Base-by-base conservation (phyloP, 441 rosid genomes). In the Adansonia rubrostipa region DNA sequence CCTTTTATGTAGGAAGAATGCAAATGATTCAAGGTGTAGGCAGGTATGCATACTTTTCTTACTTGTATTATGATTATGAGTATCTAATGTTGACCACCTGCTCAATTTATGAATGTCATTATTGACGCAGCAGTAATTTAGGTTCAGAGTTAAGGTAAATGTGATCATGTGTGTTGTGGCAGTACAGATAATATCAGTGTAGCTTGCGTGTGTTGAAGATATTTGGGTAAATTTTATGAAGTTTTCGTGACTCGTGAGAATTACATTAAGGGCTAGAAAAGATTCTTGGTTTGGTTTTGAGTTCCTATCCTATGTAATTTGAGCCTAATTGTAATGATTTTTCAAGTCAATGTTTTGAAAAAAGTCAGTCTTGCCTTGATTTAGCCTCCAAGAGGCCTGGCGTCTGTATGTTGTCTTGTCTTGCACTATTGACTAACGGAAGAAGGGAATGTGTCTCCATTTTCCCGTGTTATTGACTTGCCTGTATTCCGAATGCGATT, bases 1-100 rank as follows among this genome's bases (percentile, higher is more conserved):
- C 5, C 54, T 28, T 81, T 64, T 47, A 50, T 78, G 76, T 75
- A 92, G 98, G 88, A 84, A 87, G 64, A 80, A 83, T 81, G 82
- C 85, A 74, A 80, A 67, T 71, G 75, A 78, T 78, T 66, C 84
- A 48, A 87, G 83, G 84, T 75, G 24, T 64, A 85, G 61, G 73
- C 88, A 90, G 98, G 95, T 88, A 33, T 11, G 11, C 60, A 50
- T 36, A 1, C 17, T 15, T 63, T 33, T 15, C n/a, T 61, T 61
- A 47, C 54, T 22, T 22, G 42, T 74, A 57, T 24, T 6, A 74
- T 10, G 2, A 9, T 74, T 44, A 44, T 57, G 15, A 17, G n/a
- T 66, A 33, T 67, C 56, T 42, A 51, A 54, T 54, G 42, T 42
- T 45, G 3, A 14, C 10, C 44, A 8, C 17, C 53, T 67, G 53